Evolutionary conservation across 129 eudicot species (phyloP), one percentile per base, ranked within the genome.

Genomic region (Saussurea involucrata): DNA sequence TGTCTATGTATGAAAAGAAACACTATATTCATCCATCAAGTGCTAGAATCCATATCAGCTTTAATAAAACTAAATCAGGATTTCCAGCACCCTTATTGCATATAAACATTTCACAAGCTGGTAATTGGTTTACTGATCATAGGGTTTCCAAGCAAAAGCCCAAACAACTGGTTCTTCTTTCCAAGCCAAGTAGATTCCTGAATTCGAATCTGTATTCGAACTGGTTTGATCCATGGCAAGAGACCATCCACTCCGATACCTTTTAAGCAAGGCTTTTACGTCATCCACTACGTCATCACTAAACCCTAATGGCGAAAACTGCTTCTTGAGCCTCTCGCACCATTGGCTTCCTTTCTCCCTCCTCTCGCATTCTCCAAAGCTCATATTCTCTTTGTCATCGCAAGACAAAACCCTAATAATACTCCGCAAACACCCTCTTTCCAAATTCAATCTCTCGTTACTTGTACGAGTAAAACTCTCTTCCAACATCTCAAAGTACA

Each of bases 121-220:
- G 22, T 53, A 2, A 2, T 8, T 15, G 21, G 22, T 53, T 53
- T 53, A 22, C 13, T 24, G 13, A 32, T 80, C n/a, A n/a, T 80
- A 82, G 77, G 94, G 98, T 76, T 90, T 92, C 98, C 98, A 92
- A 65, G 89, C 89, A 24, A 94, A 85, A 76, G 94, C 90, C 96
- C 94, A 92, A 0, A 92, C 89, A 33, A 88, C 86, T 0, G 88
- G 80, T 77, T 92, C 93, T 8, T 90, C 98, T 86, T 88, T 92
- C 98, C 98, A 92, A 66, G 88, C 80, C 85, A 92, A 88, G 79
- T 83, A 82, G 10, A 92, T 75, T 15, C 98, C 98, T 1, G 83
- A 74, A n/a, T n/a, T n/a, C n/a, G n/a, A n/a, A 42, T 80, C 74
- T 12, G 63, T 29, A 42, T 69, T 76, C 0, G 79, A 11, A 15